Percentiles rank a stretch among this genome's conserved stretches.
Evolutionary conservation across 2,329 filamentous ascomycete genomes (phyloP).

Genomic region (Ambrosiella xylebori): DNA sequence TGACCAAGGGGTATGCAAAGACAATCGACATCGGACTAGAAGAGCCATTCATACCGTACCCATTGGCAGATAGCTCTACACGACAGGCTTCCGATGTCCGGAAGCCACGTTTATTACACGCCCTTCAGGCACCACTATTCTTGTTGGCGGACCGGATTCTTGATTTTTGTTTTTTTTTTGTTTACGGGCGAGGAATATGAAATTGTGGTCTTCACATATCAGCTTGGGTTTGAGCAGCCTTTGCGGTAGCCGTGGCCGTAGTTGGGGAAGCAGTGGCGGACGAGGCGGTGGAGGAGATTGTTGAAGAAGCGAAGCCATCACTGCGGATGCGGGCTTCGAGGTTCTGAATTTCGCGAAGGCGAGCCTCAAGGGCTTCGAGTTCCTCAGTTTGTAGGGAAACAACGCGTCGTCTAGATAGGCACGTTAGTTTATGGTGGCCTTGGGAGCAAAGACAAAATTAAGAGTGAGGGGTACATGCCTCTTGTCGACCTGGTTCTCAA

Average conservation of each 20-base stretch:
- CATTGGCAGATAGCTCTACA: background rate
- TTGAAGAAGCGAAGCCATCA: constrained; percentile 12
- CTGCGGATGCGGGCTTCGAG: constrained; percentile 60
- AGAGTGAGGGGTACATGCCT: constrained; percentile 42
- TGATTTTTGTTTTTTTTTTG: background rate
- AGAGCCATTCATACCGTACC: background rate
- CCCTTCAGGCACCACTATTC: background rate
- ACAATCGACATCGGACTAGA: too few relatives aligned
- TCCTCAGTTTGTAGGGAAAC: constrained; percentile 60
- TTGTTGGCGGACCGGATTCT: background rate
- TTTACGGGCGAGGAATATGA: background rate
- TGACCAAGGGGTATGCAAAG: too few relatives aligned
- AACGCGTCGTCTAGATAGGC: constrained; percentile 50
- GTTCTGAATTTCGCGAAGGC: constrained; percentile 66
- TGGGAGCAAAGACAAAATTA: constrained; percentile 1
- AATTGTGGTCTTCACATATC: constrained; percentile 4
- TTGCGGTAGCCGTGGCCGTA: constrained; percentile 9
- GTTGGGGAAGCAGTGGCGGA: constrained; percentile 9
- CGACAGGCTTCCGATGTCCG: background rate
- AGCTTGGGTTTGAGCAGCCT: constrained; percentile 14
- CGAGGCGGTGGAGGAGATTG: constrained; percentile 2
- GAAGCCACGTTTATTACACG: background rate
- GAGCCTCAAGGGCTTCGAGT: constrained; percentile 70
- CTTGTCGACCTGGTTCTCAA: constrained; percentile 59
- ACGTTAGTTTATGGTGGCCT: background rate